Evolutionary conservation across 2,329 filamentous ascomycete genomes (phyloP).

Genomic region (Claviceps spartinae): DNA sequence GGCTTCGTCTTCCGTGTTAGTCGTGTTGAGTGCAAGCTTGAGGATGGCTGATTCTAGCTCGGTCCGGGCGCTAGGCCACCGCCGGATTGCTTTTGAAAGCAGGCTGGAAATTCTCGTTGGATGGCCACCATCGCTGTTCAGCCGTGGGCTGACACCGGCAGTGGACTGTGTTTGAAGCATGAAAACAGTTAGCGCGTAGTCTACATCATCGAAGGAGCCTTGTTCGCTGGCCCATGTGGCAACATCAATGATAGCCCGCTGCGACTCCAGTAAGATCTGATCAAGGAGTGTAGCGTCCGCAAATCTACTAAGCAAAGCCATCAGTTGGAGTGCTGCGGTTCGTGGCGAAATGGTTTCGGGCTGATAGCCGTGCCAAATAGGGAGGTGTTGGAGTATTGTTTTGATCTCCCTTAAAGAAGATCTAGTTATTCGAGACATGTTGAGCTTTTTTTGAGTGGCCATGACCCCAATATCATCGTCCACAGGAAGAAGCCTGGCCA

Average conservation of each 20-base stretch:
- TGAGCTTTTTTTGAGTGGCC: constrained; percentile 51
- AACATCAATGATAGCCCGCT: constrained; percentile 14
- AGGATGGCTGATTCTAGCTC: constrained; percentile 17
- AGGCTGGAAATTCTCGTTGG: constrained; percentile 17
- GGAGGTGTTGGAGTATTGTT: constrained; percentile 33
- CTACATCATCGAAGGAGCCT: constrained; percentile 14
- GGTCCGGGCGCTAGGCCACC: constrained; percentile 17
- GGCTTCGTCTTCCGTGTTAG: constrained; percentile 68
- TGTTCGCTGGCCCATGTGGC: constrained; percentile 10
- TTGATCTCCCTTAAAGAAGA: constrained; percentile 42
- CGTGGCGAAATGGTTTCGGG: constrained; percentile 45
- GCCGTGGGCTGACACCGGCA: constrained; percentile 10
- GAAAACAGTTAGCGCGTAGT: constrained; percentile 31
- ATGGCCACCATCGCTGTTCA: constrained; percentile 13
- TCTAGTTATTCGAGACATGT: constrained; percentile 54
- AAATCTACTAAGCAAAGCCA: constrained; percentile 31
- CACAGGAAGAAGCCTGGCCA: constrained; percentile 40
- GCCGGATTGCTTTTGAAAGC: constrained; percentile 15
- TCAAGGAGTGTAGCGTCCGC: constrained; percentile 17
- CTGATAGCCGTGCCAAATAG: constrained; percentile 45
- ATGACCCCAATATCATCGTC: constrained; percentile 44
- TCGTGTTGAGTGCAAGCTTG: constrained; percentile 67
- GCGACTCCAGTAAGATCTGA: constrained; percentile 16
- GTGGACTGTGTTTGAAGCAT: constrained; percentile 23
- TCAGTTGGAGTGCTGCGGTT: constrained; percentile 46